Conservation (phyloP, 1,284 basidiomycete genomes). For the Amylostereum areolatum region DNA sequence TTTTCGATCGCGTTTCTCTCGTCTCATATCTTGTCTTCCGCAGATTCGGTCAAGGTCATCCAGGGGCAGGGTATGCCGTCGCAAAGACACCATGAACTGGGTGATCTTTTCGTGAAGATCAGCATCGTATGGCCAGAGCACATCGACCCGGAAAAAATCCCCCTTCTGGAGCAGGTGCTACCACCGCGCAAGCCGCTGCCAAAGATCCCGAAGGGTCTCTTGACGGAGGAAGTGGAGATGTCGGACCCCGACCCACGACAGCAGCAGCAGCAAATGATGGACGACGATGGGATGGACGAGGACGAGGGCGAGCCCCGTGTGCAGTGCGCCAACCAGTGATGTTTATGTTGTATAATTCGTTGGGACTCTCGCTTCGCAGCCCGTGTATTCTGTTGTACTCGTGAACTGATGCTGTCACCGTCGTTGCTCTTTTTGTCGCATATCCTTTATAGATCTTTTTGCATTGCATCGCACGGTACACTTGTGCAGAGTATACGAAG, state of each 20-base stretch:
- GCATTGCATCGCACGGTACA: too few relatives aligned
- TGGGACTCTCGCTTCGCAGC: slow-evolving; percentile 3
- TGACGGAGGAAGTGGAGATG: slow-evolving; percentile 84
- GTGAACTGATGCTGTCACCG: slow-evolving; percentile 8
- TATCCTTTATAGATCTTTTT: too few relatives aligned
- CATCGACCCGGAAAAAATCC: slow-evolving; percentile 66
- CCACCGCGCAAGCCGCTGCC: slow-evolving; percentile 73
- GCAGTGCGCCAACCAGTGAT: slow-evolving; percentile 79
- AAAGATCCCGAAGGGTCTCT: slow-evolving; percentile 62
- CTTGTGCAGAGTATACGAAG: not conserved
- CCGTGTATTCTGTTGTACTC: too few relatives aligned
- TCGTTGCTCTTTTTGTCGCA: too few relatives aligned
- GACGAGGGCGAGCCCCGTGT: slow-evolving; percentile 76
- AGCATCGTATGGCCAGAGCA: slow-evolving; percentile 87
- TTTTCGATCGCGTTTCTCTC: slow-evolving; percentile 1
- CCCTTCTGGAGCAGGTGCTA: slow-evolving; percentile 81
- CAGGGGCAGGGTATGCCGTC: slow-evolving; percentile 98
- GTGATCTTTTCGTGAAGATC: slow-evolving; percentile 89
- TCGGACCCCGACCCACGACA: slow-evolving; percentile 81
- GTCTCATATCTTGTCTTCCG: slow-evolving; percentile 11
- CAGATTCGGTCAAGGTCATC: slow-evolving; percentile 88
- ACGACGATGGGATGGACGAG: slow-evolving; percentile 80
- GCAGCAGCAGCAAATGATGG: slow-evolving; percentile 44
- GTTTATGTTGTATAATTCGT: slow-evolving; percentile 9
- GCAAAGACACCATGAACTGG: slow-evolving; percentile 93